Base-by-base conservation (phyloP, 768 basidiomycete genomes). In the Suillus tomentosus region DNA sequence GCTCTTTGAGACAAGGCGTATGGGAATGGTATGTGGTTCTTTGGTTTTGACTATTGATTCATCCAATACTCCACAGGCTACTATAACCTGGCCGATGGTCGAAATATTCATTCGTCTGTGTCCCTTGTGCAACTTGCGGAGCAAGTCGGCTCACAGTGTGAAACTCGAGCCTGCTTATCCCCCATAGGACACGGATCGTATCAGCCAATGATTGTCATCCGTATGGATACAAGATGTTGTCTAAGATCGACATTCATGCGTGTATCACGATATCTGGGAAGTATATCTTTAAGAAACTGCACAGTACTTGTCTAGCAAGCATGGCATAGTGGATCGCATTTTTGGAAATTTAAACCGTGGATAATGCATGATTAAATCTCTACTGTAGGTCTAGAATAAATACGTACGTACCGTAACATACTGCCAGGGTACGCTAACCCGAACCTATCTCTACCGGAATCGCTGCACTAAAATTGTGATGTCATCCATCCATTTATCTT, bases 11-110 rank as follows among this genome's bases (percentile, higher is more conserved):
- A 78, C 83, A 45, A 79, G 82, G 61, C 80, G 82, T 60, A 79
- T 87, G 17, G 85, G 87, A 66, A 84, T 89, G 65, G 89, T 90
- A 69, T 76, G 87, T 78, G 34, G 7, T 39, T 62, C 60, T 43
- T 9, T 42, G 34, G 11, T 65, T 50, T 59, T 6, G 13, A 6
- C 15, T 27, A 57, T 59, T 61, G n/a, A 39, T 60, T 61, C 57
- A 62, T 51, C 64, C 31, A 64, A 40, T 37, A 64, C 24, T 64
- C 58, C 47, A n/a, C 53, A 90, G 89, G 83, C 87, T 34, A 79
- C 79, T 27, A 82, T 90, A 62, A 89, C 88, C 9, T 90, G 87
- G 88, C 86, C 89, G 4, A 90, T 90, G 86, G 81, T 85, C 6
- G 89, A 90, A 71, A 81, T 85, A 43, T 90, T 90, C 73, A 78